Conservation (phyloP, 2,329 filamentous ascomycete genomes). For the Alternaria brassicicola region DNA sequence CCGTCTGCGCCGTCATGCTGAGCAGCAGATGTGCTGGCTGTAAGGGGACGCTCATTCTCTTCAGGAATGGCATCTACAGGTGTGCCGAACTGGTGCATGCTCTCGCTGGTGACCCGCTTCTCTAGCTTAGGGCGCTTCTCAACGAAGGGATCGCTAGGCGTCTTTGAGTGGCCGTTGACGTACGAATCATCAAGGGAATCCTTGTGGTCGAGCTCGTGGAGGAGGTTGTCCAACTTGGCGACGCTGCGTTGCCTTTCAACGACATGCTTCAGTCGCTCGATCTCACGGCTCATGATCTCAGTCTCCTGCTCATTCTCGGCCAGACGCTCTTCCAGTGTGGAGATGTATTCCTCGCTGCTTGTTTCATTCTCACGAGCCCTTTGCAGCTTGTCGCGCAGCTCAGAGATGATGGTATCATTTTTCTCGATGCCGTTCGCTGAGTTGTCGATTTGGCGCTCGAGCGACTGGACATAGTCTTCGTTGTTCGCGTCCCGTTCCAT, state of each 20-base stretch:
- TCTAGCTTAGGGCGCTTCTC: constrained; percentile 37
- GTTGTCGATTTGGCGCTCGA: constrained; percentile 88
- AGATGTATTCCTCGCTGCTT: constrained; percentile 94
- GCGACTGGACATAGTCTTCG: constrained; percentile 88
- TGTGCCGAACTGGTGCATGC: constrained; percentile 39
- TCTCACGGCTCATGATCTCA: constrained; percentile 95
- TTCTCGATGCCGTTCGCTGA: constrained; percentile 92
- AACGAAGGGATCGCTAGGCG: constrained; percentile 40
- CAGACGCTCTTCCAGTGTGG: constrained; percentile 90
- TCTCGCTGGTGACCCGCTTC: constrained; percentile 30
- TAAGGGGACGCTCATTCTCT: constrained; percentile 42
- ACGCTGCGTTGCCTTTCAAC: constrained; percentile 94
- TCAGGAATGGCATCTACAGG: constrained; percentile 47
- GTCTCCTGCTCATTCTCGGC: constrained; percentile 95
- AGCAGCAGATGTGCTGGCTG: constrained; percentile 26
- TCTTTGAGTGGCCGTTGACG: constrained; percentile 46
- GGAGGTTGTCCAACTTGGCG: constrained; percentile 88
- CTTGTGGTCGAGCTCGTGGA: constrained; percentile 79
- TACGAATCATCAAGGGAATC: constrained; percentile 40
- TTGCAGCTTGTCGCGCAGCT: constrained; percentile 89
- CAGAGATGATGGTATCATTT: constrained; percentile 81
- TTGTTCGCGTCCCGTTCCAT: constrained; percentile 90
- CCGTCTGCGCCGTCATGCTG: constrained; percentile 19
- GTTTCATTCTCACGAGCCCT: constrained; percentile 89
- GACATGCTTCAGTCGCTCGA: constrained; percentile 91